Conservation (phyloP, 495 filamentous ascomycete species). For the Tuber magnatum region DNA sequence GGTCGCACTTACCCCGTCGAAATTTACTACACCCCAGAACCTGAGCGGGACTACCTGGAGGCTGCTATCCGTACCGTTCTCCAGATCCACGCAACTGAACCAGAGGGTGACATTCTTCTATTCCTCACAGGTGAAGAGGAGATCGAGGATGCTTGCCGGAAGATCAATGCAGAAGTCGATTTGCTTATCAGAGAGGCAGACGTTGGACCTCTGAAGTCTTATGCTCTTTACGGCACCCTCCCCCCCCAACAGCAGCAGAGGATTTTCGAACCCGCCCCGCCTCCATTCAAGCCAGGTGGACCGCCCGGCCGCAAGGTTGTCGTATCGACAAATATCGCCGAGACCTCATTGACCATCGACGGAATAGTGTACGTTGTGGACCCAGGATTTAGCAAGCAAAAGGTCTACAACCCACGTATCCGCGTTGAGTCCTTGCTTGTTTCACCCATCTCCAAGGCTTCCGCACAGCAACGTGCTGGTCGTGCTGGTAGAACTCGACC, state of each 20-base stretch:
- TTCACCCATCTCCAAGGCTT: slow-evolving; percentile 94
- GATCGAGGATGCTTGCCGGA: slow-evolving; percentile 91
- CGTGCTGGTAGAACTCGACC: slow-evolving; percentile 96
- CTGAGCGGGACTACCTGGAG: slow-evolving; percentile 94
- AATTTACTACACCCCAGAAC: slow-evolving; percentile 95
- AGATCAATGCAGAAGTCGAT: slow-evolving; percentile 81
- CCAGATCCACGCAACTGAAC: slow-evolving; percentile 89
- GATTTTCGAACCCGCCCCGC: slow-evolving; percentile 86
- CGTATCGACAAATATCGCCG: slow-evolving; percentile 94
- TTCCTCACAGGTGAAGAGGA: slow-evolving; percentile 99
- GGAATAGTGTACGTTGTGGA: slow-evolving; percentile 99
- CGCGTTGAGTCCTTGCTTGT: slow-evolving; percentile 94
- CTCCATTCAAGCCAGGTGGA: slow-evolving; percentile 63
- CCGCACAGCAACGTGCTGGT: slow-evolving; percentile 96
- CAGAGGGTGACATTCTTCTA: slow-evolving; percentile 87
- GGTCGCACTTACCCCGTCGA: slow-evolving; percentile 95
- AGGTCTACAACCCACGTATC: slow-evolving; percentile 96
- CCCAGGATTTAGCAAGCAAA: slow-evolving; percentile 98
- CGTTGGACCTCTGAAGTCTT: slow-evolving; percentile 80
- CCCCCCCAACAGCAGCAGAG: slow-evolving; percentile 86
- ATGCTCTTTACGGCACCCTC: slow-evolving; percentile 89
- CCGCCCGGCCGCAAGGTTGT: slow-evolving; percentile 90
- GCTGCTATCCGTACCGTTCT: slow-evolving; percentile 88
- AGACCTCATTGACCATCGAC: slow-evolving; percentile 95
- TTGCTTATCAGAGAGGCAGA: slow-evolving; percentile 86